Evolutionary conservation across 805 yeast genomes (phyloP), one percentile per base, ranked within the genome.

Genomic region (Yamadazyma paraphyllophila): DNA sequence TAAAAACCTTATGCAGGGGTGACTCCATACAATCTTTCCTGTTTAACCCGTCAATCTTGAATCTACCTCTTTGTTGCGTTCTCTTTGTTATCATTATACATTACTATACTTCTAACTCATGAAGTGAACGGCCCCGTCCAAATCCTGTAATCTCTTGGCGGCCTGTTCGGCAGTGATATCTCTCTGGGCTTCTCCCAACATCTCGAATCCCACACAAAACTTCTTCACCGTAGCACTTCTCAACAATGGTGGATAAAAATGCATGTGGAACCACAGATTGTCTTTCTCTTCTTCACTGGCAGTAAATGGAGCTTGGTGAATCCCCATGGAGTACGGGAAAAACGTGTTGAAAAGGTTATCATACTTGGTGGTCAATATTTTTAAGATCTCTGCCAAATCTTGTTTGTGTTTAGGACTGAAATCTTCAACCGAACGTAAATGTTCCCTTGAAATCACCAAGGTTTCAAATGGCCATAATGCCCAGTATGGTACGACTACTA

Each of bases 381-480:
- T 74, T 49, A 83, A 53, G 17, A 80, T 71, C 10, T 65, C 60
- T 1, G 89, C 88, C 52, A 85, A 72, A 51, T 83, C 88, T 3
- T 34, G 14, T 45, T 70, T 73, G 50, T 84, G 79, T 47, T 64
- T 60, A 4, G 64, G 69, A 25, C 63, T 65, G 52, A 83, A 75
- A 25, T 76, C 75, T 34, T 63, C 66, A 11, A 83, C 59, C 10
- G 81, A 76, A 17, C 74, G 62, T 42, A 81, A 64, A 47, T 81
- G 82, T 11, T 67, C 61, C 56, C 80, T 80, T n/a, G 88, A 60
- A 5, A 84, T 63, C 29, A 85, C 66, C 65, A 85, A 64, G 5
- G 88, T 80, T 63, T 85, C 90, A 59, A 83, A 85, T 12, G 92
- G 92, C 91, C 91, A 85, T 30, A 81, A 72, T 5, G 90, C 91